Evolutionary conservation across 805 yeast genomes (phyloP).

Genomic region (Ogataea nakhonphanomensis): DNA sequence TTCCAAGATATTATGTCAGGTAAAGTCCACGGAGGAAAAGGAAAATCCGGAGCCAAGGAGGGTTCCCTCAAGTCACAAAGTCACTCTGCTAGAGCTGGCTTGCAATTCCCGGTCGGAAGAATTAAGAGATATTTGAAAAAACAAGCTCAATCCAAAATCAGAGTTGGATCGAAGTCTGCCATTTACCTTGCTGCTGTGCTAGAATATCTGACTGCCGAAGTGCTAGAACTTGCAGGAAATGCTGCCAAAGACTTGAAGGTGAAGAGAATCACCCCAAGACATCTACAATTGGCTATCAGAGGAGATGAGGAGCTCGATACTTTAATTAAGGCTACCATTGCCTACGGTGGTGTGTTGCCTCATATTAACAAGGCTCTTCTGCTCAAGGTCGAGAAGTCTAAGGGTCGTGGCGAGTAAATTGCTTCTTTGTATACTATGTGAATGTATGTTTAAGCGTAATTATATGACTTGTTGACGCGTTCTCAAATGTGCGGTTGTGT

Average conservation of each 20-base stretch:
- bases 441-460: conserved; percentile 18
- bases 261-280: conserved; percentile 97
- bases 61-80: conserved; percentile 59
- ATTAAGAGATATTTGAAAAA: conserved; percentile 92
- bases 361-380: conserved; percentile 82
- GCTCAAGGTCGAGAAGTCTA: conserved; percentile 69
- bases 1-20: conserved; percentile 67
- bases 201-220: conserved; percentile 96
- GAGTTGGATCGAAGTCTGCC: conserved; percentile 79
- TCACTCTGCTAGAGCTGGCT: conserved; percentile 91
- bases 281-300: conserved; percentile 92
- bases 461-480: conserved; percentile 3
- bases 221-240: conserved; percentile 95
- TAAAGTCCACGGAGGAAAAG: conserved; percentile 87
- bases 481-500: conserved; percentile 12
- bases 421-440: conserved; percentile 7
- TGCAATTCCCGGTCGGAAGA: conserved; percentile 98
- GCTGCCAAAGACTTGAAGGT: conserved; percentile 95
- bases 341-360: conserved; percentile 97
- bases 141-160: conserved; percentile 71
- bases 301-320: conserved; percentile 97
- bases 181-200: conserved; percentile 93
- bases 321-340: conserved; percentile 90
- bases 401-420: conserved; percentile 23
- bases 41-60: conserved; percentile 83